phyloP scores from a whole-genome alignment of 768 basidiomycete genomes.

The Pisolithus marmoratus region DNA sequence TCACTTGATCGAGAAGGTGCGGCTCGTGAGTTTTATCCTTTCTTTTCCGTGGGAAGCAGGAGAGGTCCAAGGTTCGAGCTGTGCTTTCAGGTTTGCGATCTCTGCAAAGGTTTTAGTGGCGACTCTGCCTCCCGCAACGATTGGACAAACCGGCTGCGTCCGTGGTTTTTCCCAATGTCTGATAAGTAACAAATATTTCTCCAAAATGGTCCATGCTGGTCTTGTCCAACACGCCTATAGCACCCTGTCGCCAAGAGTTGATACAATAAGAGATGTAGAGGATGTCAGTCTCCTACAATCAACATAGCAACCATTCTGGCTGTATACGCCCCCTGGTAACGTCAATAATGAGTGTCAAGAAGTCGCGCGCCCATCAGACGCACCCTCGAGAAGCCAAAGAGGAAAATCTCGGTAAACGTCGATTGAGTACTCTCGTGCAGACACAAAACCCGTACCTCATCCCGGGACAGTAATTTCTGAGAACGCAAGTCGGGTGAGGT shows the following conservation, averaged over 20 bases:
- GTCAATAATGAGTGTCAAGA: slow-evolving; percentile 3
- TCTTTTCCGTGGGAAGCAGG: slow-evolving; percentile 45
- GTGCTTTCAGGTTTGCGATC: slow-evolving; percentile 31
- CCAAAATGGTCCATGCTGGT: slow-evolving; percentile 70
- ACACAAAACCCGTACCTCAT: slow-evolving; percentile 45
- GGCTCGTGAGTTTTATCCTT: slow-evolving; percentile 41
- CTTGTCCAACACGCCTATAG: slow-evolving; percentile 65
- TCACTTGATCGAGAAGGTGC: slow-evolving; percentile 60
- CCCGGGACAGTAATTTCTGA: slow-evolving; percentile 67
- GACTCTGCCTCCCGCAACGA: neutral
- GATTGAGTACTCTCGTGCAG: slow-evolving; percentile 3
- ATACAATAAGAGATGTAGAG: neutral
- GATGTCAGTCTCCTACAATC: slow-evolving; percentile 40
- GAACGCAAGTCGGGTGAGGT: neutral
- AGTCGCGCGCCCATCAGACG: slow-evolving; percentile 8
- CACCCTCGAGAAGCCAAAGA: slow-evolving; percentile 75
- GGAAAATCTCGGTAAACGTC: slow-evolving; percentile 49
- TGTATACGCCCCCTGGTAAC: slow-evolving; percentile 63
- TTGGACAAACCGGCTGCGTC: slow-evolving; percentile 37
- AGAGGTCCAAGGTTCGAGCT: slow-evolving; percentile 52
- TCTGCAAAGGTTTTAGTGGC: slow-evolving; percentile 21
- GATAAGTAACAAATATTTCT: slow-evolving; percentile 54
- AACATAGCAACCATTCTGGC: slow-evolving; percentile 69
- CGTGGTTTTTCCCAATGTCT: slow-evolving; percentile 52
- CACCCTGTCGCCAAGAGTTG: slow-evolving; percentile 38